Evolutionary conservation across 352 stramenopile species (phyloP).

Genomic region (Phytopythium mirpurense): DNA sequence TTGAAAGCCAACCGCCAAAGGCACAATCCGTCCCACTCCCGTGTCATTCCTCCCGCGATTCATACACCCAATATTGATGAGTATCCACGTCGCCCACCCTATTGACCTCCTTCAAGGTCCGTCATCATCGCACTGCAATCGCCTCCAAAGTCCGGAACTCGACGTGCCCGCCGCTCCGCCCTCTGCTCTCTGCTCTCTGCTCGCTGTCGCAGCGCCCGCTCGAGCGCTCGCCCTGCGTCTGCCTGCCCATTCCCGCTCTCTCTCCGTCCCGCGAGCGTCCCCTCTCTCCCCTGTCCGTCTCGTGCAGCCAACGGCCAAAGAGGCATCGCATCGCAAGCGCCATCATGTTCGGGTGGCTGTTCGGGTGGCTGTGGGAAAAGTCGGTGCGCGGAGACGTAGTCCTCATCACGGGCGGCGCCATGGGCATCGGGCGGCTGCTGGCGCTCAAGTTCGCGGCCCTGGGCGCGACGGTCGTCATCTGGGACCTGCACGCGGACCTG

Average conservation of each 20-base stretch:
- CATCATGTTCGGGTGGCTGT: conserved; percentile 31
- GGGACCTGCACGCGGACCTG: conserved; percentile 28
- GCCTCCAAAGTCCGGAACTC: neutral
- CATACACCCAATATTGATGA: neutral
- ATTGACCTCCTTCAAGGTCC: neutral
- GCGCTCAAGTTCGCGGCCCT: conserved; percentile 31
- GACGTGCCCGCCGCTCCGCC: neutral
- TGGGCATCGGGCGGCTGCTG: conserved; percentile 41
- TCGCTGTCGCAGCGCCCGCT: neutral
- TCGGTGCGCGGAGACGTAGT: conserved; percentile 44
- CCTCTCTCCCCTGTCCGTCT: no score
- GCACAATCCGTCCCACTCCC: conserved; percentile 8
- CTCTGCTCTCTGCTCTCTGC: neutral
- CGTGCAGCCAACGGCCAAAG: no score
- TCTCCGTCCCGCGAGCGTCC: neutral
- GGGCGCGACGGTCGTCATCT: conserved; percentile 30
- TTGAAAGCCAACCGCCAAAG: neutral
- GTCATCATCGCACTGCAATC: neutral
- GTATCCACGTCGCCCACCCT: conserved; percentile 4
- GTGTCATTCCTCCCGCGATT: conserved; percentile 3
- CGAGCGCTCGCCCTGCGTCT: no score
- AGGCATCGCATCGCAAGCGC: no score
- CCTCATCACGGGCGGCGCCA: conserved; percentile 49
- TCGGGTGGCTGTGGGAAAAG: conserved; percentile 21
- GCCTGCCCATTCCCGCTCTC: neutral